Evolutionary conservation across 768 basidiomycete genomes (phyloP), one percentile per base, ranked within the genome.

Genomic region (Leccinellum rugosiceps): DNA sequence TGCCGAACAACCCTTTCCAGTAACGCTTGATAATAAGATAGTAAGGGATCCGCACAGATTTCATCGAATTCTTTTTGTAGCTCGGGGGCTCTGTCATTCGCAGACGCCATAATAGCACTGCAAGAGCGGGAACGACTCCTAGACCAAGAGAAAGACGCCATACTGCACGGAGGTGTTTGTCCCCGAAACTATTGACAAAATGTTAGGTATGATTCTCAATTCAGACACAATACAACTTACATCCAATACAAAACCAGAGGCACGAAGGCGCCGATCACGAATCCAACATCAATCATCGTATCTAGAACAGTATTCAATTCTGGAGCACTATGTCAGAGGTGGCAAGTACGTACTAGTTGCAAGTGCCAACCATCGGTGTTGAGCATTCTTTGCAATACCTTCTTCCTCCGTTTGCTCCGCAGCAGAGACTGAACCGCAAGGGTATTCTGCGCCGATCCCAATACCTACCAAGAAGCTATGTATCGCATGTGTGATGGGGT

Each of bases 161-260:
- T 4, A 92, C 88, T 3, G 88, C 89, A 26, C 88, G 83, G 44
- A 95, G 83, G 68, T 94, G 93, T 59, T 90, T 73, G 43, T 81
- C 65, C 31, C 91, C 90, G 59, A 89, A 94, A 64, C 88, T 91
- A 56, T 30, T 51, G 57, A 38, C 8, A 31, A 6, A 15, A 17
- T 0, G 45, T 60, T 21, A 56, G 43, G 14, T 6, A 15, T 8
- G 13, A 10, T 25, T 55, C 50, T 50, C 43, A 17, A 17, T 28
- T 21, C 1, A 34, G 21, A 47, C 51, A 53, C 25, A 49, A 48
- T 14, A 23, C 47, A 19, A 75, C 86, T 46, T 59, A 90, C 86
- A 95, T 95, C 93, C 92, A 94, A 66, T 84, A 90, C 30, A 94
- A 76, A 26, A 95, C 88, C 6, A 95, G 78, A 14, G 92, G 92